Evolutionary conservation across 1,139 yeast genomes (phyloP), one percentile per base, ranked within the genome.

Genomic region (Suhomyces bokatorum): DNA sequence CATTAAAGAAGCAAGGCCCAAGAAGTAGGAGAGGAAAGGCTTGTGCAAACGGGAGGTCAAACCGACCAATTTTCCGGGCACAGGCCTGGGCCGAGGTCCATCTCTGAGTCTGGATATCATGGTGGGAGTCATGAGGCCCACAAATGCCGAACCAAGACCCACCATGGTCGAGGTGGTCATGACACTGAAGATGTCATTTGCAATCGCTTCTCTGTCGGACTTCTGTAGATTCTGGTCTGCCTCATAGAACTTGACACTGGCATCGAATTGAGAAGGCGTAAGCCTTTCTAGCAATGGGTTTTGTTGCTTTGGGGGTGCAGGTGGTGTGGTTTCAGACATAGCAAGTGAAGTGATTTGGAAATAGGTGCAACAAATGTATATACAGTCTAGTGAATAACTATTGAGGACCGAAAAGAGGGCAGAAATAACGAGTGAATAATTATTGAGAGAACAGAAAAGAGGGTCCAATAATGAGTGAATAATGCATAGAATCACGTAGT

Each of bases 241-340:
- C 48, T 73, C 75, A 51, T 72, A 73, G 51, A 74, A 74, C 33
- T 61, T 54, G 31, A 72, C 66, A 45, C 69, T 62, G 17, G 73
- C 71, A 32, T 69, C 57, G 55, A 71, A 67, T 51, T 73, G 74
- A 12, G 60, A 54, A 1, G 73, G 71, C 8, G 69, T 59, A 20
- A 69, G 59, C 46, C 53, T 59, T 22, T 62, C 59, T 17, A 59
- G 49, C 31, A 67, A 55, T 1, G 73, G 73, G 41, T 67, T 66
- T 37, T 54, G 51, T 12, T 22, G 30, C n/a, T 12, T 26, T 17
- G 39, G 15, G n/a, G 40, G 20, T 24, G 24, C 24, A 4, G 15
- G 17, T 16, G 35, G 16, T 16, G 17, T 11, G 29, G 34, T 12
- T 13, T 40, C 39, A 6, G 43, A 26, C 38, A 40, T 36, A 31